Evolutionary conservation across 805 yeast genomes (phyloP), one percentile per base, ranked within the genome.

Genomic region (Ogataea saltuana): DNA sequence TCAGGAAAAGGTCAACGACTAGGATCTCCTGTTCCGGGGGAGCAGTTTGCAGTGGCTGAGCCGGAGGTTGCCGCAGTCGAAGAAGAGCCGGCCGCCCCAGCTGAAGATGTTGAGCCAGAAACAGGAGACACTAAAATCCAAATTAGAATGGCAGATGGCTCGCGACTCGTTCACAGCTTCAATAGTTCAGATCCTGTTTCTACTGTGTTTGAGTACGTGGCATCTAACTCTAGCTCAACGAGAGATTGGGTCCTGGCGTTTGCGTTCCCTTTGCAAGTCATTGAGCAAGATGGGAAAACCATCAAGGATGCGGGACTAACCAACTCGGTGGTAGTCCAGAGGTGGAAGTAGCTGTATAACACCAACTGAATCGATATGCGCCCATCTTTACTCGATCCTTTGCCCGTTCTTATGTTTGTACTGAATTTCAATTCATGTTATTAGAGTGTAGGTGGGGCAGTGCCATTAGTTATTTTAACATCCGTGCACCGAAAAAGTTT

Each of bases 1-100:
- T 68, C 61, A 12, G 98, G 98, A 3, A 58, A 65, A 2, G 98
- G 99, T 15, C 83, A 82, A 41, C 74, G 98, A 56, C 70, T 91
- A 44, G 99, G 99, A 1, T 83, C 95, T 1, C 93, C 95, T 2
- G 84, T 87, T 16, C 93, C 95, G 0, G 87, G 89, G 0, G 93
- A 85, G 39, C 68, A 11, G 32, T 28, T 37, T 3, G 48, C 63
- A 22, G 50, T 56, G n/a, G 55, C 56, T 19, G 48, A 58, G 30
- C 26, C 44, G 17, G 46, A 53, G 45, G 12, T 32, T n/a, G 46
- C 37, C 28, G 34, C 42, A 10, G 46, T 33, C 10, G 47, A 47
- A 21, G 47, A 45, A 7, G 54, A 45, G 4, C n/a, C n/a, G n/a
- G 56, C 53, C 12, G 39, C 43, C 16, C 32, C 41, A 5, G 20